Conservation (phyloP, 306 rosid genomes). For the Hippophae gyantsensis region DNA sequence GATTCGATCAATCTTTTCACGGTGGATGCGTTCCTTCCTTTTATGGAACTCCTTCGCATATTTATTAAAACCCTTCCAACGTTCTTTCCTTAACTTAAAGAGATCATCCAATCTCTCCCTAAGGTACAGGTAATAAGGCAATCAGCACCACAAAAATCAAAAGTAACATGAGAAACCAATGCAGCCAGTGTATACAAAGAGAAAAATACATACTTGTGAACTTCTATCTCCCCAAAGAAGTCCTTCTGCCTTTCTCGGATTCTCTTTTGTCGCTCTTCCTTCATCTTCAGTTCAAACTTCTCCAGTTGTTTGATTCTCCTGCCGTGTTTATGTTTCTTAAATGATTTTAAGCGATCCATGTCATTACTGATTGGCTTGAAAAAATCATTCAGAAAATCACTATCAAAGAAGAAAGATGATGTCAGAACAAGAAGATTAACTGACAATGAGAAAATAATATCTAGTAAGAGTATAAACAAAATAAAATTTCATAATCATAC, state of each 20-base stretch:
- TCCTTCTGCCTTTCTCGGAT: slow-evolving; percentile 98
- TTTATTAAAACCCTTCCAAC: slow-evolving; percentile 88
- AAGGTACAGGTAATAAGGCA: slow-evolving; percentile 27
- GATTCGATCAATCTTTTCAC: slow-evolving; percentile 94
- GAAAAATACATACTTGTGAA: slow-evolving; percentile 72
- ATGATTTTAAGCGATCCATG: slow-evolving; percentile 69
- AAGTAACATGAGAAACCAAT: neutral
- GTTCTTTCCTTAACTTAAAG: slow-evolving; percentile 81
- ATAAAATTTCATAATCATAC: neutral
- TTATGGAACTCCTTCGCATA: slow-evolving; percentile 92
- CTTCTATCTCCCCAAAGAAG: slow-evolving; percentile 86
- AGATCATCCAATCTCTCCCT: slow-evolving; percentile 95
- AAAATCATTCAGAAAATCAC: slow-evolving; percentile 87
- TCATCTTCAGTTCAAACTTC: slow-evolving; percentile 92
- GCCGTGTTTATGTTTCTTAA: slow-evolving; percentile 92
- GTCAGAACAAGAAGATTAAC: slow-evolving; percentile 11
- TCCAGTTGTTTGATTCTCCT: slow-evolving; percentile 91
- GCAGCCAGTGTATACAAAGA: slow-evolving; percentile 1
- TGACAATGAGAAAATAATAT: neutral
- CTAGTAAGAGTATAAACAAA: neutral
- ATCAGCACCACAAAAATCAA: slow-evolving; percentile 8
- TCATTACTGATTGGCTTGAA: slow-evolving; percentile 72
- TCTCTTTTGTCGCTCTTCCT: slow-evolving; percentile 98
- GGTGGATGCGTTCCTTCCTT: slow-evolving; percentile 93
- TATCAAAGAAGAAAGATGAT: slow-evolving; percentile 30